Evolutionary conservation across 345 rosid species (phyloP), one percentile per base, ranked within the genome.

Genomic region (Sisymbrium altissimum): DNA sequence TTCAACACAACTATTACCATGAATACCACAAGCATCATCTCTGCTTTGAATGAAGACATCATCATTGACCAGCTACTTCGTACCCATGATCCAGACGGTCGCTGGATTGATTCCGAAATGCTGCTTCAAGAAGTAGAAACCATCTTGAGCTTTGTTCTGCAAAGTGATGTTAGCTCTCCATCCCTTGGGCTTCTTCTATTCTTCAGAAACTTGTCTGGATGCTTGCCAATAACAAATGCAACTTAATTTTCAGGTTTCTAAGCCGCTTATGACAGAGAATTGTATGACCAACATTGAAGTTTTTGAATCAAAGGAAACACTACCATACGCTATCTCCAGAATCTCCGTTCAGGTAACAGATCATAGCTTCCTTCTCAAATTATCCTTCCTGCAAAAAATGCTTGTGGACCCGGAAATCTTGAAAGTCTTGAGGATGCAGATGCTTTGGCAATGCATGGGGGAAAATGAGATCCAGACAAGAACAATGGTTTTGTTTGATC

Each of bases 81-180:
- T 17, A 60, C 77, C 71, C 96, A 90, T 85, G 98, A 87, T 53
- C 93, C 93, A 23, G 97, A 90, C 62, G 88, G 86, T 8, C 89
- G 90, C 27, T 69, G 78, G 66, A 71, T 90, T 45, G 93, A 93
- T 74, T 82, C 93, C 7, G 84, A 81, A 78, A 78, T 49, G 71
- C 69, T 90, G 68, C 85, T 90, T 67, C 64, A 75, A 30, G 92
- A 86, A 55, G 73, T 81, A 23, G 88, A 93, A 84, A 83, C 82
- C 64, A 62, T 85, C 75, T 77, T 90, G 70, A 63, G 77, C 55
- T 71, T 75, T 68, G 82, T 86, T 35, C 43, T 87, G 41, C 7
- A 78, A 43, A 73, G 64, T 39, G 76, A 82, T 57, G 87, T 64
- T 32, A 64, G 63, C 39, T 56, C 12, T 33, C 41, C 19, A 13